Evolutionary conservation across 176 grass and related monocot genomes (phyloP), one percentile per base, ranked within the genome.

Genomic region (Secale cereale): DNA sequence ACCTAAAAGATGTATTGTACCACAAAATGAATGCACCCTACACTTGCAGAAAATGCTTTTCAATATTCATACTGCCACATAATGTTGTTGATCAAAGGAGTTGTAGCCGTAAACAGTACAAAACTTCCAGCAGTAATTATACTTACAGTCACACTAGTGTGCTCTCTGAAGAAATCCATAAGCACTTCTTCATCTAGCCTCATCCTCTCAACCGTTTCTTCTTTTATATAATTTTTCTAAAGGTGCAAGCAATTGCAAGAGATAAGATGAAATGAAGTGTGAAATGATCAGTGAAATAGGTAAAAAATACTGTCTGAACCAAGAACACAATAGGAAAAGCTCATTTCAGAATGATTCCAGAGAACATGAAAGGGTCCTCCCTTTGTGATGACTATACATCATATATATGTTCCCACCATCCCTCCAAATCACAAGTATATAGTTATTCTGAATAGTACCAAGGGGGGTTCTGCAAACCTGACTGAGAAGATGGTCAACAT

Each of bases 181-280:
- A 99, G 90, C 36, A 97, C 90, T 63, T 99, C 97, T 97, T 99
- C 97, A 85, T 97, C 97, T 64, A 97, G 59, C 88, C 94, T 92
- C 97, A 99, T 99, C 82, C 97, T 82, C 26, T 92, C 94, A 59
- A 99, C 92, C 41, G 88, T 99, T 4, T 92, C 82, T 88, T 99
- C 97, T 78, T 85, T 92, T 43, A 99, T 94, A 83, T 99, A 81
- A 62, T 22, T 88, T 94, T 88, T 99, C 97, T 99, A 76, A 36
- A 88, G 72, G 31, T 39, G 9, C 56, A 81, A 89, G 22, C 33
- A 84, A 25, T 76, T 76, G 23, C 28, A 20, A 76, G 26, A 85
- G 48, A 80, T 52, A 66, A 31, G 72, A 12, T 46, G n/a, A 15
- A 50, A 74, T 22, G 19, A 11, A 29, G 48, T 76, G 14, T 72